Percentiles rank a stretch among this genome's conserved stretches.
Conservation (phyloP, 495 filamentous ascomycete genomes). For the Aspergillus biplanus region DNA sequence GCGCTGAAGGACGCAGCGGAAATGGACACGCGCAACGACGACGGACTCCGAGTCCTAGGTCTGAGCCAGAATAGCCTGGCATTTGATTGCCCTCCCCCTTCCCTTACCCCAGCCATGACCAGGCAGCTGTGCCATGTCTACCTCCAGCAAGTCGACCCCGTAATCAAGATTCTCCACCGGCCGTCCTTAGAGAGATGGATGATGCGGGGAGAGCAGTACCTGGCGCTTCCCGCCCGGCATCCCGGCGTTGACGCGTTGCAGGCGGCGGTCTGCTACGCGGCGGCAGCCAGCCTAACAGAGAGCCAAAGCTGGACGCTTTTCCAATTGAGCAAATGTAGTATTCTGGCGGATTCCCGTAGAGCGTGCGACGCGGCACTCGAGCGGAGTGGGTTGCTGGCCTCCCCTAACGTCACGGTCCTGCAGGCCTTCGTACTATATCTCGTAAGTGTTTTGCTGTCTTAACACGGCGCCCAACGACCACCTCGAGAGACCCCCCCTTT, state of each 20-base stretch:
- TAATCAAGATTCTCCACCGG: constrained; percentile 16
- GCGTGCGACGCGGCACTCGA: constrained; percentile 7
- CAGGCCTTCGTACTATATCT: constrained; percentile 18
- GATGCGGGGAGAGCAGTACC: constrained; percentile 10
- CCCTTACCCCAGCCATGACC: background rate
- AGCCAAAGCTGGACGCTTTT: constrained; percentile 5
- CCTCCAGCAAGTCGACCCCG: constrained; percentile 12
- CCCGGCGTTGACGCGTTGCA: background rate
- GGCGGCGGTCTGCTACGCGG: constrained; percentile 13
- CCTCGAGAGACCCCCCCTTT: background rate
- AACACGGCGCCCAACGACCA: background rate
- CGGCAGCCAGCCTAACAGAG: background rate
- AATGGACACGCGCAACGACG: background rate
- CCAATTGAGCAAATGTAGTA: constrained; percentile 4
- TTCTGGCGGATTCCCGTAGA: constrained; percentile 1
- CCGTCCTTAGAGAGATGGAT: constrained; percentile 5
- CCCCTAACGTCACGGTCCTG: constrained; percentile 3
- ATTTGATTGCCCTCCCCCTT: background rate
- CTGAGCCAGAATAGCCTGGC: background rate
- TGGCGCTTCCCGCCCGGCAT: background rate
- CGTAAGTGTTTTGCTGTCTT: constrained; percentile 12
- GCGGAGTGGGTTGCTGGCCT: background rate
- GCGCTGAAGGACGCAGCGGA: background rate
- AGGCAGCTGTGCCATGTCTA: constrained; percentile 11
- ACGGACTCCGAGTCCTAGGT: background rate